phyloP scores from a whole-genome alignment of 2,329 filamentous ascomycete genomes.

The Fusarium praegraminearum region DNA sequence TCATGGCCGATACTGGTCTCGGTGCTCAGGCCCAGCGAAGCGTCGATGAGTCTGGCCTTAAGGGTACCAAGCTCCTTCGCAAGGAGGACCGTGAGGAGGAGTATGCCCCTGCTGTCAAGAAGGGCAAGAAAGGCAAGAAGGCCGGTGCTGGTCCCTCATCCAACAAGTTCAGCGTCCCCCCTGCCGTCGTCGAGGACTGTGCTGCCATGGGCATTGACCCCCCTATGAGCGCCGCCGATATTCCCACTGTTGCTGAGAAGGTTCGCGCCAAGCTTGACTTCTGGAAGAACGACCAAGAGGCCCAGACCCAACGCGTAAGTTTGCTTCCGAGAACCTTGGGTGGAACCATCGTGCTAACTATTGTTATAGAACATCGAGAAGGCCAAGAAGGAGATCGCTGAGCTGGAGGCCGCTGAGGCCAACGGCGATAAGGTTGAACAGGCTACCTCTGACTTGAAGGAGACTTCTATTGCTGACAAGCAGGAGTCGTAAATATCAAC shows the following conservation, averaged over 20 bases:
- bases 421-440: constrained; percentile 67
- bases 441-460: constrained; percentile 64
- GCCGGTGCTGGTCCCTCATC: constrained; percentile 62
- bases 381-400: constrained; percentile 94
- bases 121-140: constrained; percentile 87
- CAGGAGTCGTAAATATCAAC: constrained; percentile 57
- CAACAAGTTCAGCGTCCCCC: constrained; percentile 82
- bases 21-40: constrained; percentile 83
- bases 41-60: constrained; percentile 84
- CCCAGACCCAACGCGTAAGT: constrained; percentile 89
- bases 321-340: constrained; percentile 31
- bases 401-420: constrained; percentile 74
- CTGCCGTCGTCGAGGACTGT: constrained; percentile 92
- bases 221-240: constrained; percentile 86
- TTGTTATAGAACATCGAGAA: constrained; percentile 87
- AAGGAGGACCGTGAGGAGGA: constrained; percentile 92
- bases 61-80: constrained; percentile 84
- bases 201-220: constrained; percentile 86
- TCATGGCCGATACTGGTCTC: constrained; percentile 76
- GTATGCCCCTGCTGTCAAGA: constrained; percentile 84
- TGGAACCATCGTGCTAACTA: constrained; percentile 47
- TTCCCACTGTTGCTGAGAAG: constrained; percentile 85
- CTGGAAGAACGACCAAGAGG: constrained; percentile 92
- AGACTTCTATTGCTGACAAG: constrained; percentile 66
- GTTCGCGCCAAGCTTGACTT: constrained; percentile 89